Evolutionary conservation across 495 filamentous ascomycete genomes (phyloP).

Genomic region (Neurospora sp.): DNA sequence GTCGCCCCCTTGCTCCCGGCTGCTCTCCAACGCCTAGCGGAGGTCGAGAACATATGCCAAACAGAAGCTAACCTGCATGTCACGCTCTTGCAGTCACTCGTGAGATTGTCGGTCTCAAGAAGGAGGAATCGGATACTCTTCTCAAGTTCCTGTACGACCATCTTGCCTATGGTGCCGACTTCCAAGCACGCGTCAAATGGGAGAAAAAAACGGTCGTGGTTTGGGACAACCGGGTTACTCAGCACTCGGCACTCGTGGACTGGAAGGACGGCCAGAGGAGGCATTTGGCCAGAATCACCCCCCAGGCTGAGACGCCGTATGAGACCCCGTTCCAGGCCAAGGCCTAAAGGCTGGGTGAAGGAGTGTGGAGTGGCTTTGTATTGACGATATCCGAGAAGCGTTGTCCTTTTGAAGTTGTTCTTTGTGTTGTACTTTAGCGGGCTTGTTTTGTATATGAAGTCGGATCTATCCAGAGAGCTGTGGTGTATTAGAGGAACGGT

Average conservation of each 20-base stretch:
- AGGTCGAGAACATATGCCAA: neutral
- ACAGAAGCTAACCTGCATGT: slow-evolving; percentile 5
- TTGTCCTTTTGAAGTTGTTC: slow-evolving; percentile 4
- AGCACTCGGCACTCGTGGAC: slow-evolving; percentile 68
- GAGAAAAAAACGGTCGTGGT: slow-evolving; percentile 73
- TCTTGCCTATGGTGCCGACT: slow-evolving; percentile 70
- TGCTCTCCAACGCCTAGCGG: neutral
- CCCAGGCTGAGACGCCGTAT: slow-evolving; percentile 67
- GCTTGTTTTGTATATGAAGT: neutral
- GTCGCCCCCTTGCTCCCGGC: slow-evolving; percentile 16
- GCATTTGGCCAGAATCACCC: slow-evolving; percentile 75
- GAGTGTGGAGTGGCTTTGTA: neutral
- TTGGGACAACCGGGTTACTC: slow-evolving; percentile 79
- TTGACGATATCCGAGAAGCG: neutral
- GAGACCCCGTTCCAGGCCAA: slow-evolving; percentile 55
- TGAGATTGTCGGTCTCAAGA: slow-evolving; percentile 63
- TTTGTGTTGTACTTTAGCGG: neutral
- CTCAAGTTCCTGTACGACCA: slow-evolving; percentile 87
- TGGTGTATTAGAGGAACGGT: slow-evolving; percentile 14
- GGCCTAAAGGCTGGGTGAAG: slow-evolving; percentile 9
- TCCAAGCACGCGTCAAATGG: slow-evolving; percentile 80
- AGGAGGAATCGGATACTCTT: slow-evolving; percentile 67
- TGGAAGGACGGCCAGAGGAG: slow-evolving; percentile 70
- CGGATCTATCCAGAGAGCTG: neutral
- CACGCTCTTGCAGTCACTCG: slow-evolving; percentile 48